Base-by-base conservation (phyloP, 345 rosid species). In the Aethionema arabicum region DNA sequence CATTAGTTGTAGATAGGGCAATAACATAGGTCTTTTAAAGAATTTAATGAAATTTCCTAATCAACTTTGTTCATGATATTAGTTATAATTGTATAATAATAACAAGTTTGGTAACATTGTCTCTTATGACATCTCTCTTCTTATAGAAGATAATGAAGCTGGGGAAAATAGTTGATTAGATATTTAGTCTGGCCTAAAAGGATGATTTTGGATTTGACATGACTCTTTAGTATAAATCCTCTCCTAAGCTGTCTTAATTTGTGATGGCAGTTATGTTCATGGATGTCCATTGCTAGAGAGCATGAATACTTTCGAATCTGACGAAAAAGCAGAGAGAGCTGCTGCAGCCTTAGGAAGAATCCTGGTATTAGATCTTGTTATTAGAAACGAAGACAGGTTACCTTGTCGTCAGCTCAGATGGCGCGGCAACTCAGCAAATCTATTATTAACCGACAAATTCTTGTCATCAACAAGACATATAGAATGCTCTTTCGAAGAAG, bases 361-460 rank as follows among this genome's bases (percentile, higher is more conserved):
- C 70, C 78, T 93, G 73, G 70, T 93, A 79, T 63, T 93, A 82
- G 97, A 93, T 79, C 95, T 93, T 71, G 83, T 93, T 52, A 87
- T 90, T 65, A 82, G 99, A 75, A 93, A 93, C 65, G 99, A 93
- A 75, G 99, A 93, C 77, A 82, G 99, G 59, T 79, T 93, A 59
- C 95, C 95, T 67, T 93, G 96, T 71, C 99, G 83, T 60, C 82
- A 90, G 61, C 87, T 93, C 46, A 75, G 92, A 67, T 93, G 99
- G 99, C 97, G 99, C 39, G 99, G 99, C 46, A 93, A 93, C 85
- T 80, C 96, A 10, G 87, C 96, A 61, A 93, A 93, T 80, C 72
- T 93, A 44, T 79, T 93, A 77, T 68, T 83, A 73, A 83, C 99
- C 5, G 97, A 93, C 52, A 83, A 83, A 66, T 56, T 74, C 63